These are phyloP conservation scores for Elsinoe perseae DNA, from an alignment of 2,329 filamentous ascomycete species.

Conservation along the genomic window DNA sequence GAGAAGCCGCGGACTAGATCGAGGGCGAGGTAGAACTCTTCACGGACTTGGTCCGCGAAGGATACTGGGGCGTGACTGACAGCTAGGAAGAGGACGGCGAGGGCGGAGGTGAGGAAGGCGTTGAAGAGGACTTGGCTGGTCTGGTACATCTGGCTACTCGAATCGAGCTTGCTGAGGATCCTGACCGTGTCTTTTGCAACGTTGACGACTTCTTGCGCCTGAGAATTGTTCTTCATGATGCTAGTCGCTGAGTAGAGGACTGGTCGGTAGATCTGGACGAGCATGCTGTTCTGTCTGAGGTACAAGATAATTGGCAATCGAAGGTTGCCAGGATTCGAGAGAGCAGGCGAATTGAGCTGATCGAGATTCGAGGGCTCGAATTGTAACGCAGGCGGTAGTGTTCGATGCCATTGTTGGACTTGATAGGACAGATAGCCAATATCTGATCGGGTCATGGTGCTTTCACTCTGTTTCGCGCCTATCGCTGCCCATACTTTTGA, in stretches of 20 bases:
- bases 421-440: conserved; percentile 76
- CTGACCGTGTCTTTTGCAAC: conserved; percentile 70
- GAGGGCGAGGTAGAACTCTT: conserved; percentile 72
- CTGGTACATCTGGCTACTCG: conserved; percentile 62
- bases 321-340: conserved; percentile 51
- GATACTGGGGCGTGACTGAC: conserved; percentile 66
- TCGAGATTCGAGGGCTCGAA: conserved; percentile 51
- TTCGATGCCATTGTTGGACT: conserved; percentile 78
- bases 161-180: conserved; percentile 63
- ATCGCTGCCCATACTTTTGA: conserved; percentile 83
- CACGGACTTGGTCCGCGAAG: conserved; percentile 60
- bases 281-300: conserved; percentile 79
- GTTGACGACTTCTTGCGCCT: conserved; percentile 67
- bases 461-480: conserved; percentile 55
- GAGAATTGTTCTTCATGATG: conserved; percentile 66
- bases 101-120: conserved; percentile 67
- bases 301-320: conserved; percentile 78
- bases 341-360: conserved; percentile 29
- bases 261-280: conserved; percentile 80
- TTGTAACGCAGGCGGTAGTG: conserved; percentile 57
- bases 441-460: conserved; percentile 59
- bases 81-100: conserved; percentile 68
- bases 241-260: conserved; percentile 76
- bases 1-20: conserved; percentile 67
- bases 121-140: conserved; percentile 70